These are phyloP conservation scores for Phytophthora agathidicida DNA, from an alignment of 352 stramenopile genomes.

Conservation along the genomic window DNA sequence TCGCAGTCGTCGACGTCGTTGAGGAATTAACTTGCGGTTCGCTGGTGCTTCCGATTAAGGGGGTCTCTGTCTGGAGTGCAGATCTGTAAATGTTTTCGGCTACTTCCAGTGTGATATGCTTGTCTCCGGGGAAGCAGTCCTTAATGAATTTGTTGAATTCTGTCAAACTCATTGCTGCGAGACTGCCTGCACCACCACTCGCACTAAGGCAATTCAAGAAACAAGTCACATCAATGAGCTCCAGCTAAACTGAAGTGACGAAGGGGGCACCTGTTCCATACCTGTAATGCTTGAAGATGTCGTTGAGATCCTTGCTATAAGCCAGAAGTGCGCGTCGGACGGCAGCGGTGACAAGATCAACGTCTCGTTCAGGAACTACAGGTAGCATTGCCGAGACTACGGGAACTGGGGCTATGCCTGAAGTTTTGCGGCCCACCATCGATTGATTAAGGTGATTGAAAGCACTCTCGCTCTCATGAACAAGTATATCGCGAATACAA, in stretches of 20 bases:
- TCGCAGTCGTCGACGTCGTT: neutral
- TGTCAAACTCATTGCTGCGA: conserved; percentile 70
- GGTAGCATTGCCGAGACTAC: conserved; percentile 27
- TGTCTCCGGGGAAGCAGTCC: conserved; percentile 61
- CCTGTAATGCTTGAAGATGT: conserved; percentile 89
- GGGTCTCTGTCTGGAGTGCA: conserved; percentile 21
- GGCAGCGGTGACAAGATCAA: conserved; percentile 51
- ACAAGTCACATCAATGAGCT: neutral
- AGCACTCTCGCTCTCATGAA: conserved; percentile 45
- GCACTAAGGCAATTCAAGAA: conserved; percentile 51
- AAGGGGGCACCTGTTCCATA: conserved; percentile 12
- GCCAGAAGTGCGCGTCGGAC: conserved; percentile 56
- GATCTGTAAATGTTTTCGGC: conserved; percentile 56
- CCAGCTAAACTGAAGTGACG: neutral
- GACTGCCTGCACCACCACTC: conserved; percentile 63
- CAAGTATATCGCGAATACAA: conserved; percentile 64
- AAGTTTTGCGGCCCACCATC: conserved; percentile 22
- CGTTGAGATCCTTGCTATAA: conserved; percentile 80
- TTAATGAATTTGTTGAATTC: conserved; percentile 84
- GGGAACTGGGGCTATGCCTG: conserved; percentile 3
- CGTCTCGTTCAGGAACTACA: conserved; percentile 65
- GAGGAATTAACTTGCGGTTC: neutral
- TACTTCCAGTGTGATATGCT: conserved; percentile 40
- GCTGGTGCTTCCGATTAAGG: neutral
- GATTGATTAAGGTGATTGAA: conserved; percentile 35